Conservation (phyloP, 441 rosid species). For the Gossypium davidsonii region DNA sequence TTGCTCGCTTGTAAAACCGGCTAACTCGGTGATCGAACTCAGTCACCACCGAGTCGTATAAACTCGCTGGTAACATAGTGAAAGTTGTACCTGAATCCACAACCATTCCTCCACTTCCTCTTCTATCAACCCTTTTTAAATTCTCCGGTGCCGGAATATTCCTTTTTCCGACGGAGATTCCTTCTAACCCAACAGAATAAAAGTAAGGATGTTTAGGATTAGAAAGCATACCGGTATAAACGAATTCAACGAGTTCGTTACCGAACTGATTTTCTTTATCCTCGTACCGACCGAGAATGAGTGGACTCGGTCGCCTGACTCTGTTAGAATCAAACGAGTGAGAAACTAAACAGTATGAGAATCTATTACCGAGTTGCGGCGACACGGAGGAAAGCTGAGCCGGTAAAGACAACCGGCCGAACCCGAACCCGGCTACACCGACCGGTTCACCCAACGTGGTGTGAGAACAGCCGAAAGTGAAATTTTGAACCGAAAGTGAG, state of each 20-base stretch:
- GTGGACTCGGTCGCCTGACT: conserved; percentile 70
- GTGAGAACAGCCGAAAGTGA: conserved; percentile 87
- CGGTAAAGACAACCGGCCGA: conserved; percentile 67
- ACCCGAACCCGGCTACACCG: conserved; percentile 92
- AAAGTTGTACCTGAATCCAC: conserved; percentile 95
- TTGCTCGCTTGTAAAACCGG: conserved; percentile 51
- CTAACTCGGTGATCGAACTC: conserved; percentile 65
- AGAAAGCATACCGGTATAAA: conserved; percentile 58
- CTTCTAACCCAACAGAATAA: conserved; percentile 72
- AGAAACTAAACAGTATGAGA: conserved; percentile 83
- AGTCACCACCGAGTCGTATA: conserved; percentile 45
- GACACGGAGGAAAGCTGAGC: conserved; percentile 60
- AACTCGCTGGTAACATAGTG: conserved; percentile 73
- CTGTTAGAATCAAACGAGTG: conserved; percentile 72
- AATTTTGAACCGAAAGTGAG: conserved; percentile 42
- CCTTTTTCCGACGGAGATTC: conserved; percentile 64
- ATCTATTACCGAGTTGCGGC: conserved; percentile 66
- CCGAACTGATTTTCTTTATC: conserved; percentile 34
- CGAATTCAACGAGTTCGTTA: conserved; percentile 28
- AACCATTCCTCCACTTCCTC: conserved; percentile 78
- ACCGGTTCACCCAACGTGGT: conserved; percentile 75
- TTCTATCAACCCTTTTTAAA: conserved; percentile 39
- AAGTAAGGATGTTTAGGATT: conserved; percentile 77
- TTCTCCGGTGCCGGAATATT: conserved; percentile 58
- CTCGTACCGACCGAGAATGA: conserved; percentile 72